Evolutionary conservation across 345 rosid genomes (phyloP), one percentile per base, ranked within the genome.

Genomic region (Kernera saxatilis): DNA sequence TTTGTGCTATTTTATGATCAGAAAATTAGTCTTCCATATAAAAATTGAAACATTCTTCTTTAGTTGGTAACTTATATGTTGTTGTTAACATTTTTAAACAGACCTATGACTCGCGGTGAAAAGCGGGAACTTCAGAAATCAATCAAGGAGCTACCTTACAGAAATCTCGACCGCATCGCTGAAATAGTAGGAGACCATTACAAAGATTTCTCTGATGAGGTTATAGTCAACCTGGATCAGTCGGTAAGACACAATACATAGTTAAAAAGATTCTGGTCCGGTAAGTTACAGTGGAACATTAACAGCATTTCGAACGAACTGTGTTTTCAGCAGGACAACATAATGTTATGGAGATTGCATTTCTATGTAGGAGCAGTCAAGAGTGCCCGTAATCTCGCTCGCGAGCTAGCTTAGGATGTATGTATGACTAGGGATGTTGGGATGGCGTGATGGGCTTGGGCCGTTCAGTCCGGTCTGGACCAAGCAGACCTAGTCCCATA

Each of bases 271-370:
- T 59, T 32, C 23, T 67, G n/a, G 19, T 29, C 29, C 1, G 9
- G 15, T 35, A 22, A 5, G 46, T 22, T 23, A 12, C 23, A 53
- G 6, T 22, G 59, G 23, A 64, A 65, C 8, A 29, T 44, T 45
- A 26, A 55, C 8, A 66, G 1, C 35, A 23, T 45, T 36, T 33
- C 11, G 59, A 4, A 48, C n/a, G 6, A 65, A 73, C n/a, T 45
- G 7, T 58, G 45, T 66, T 22, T 58, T 39, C 14, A 33, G 37
- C 63, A 74, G 78, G 78, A 67, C 15, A 59, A 60, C 18, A 19
- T 43, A 37, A 50, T 35, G 69, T 22, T 67, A 22, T 74, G 73
- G 78, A 74, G 78, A 51, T 33, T 74, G 64, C 56, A 67, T 68
- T 74, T 23, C 69, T 74, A 59, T 32, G 41, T 74, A 27, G 25